A percentile compares a stretch with the other conserved stretches of the same genome.
These are phyloP conservation scores for Nakazawaea sp. DNA, from an alignment of 805 yeast genomes.

Conservation along the genomic window DNA sequence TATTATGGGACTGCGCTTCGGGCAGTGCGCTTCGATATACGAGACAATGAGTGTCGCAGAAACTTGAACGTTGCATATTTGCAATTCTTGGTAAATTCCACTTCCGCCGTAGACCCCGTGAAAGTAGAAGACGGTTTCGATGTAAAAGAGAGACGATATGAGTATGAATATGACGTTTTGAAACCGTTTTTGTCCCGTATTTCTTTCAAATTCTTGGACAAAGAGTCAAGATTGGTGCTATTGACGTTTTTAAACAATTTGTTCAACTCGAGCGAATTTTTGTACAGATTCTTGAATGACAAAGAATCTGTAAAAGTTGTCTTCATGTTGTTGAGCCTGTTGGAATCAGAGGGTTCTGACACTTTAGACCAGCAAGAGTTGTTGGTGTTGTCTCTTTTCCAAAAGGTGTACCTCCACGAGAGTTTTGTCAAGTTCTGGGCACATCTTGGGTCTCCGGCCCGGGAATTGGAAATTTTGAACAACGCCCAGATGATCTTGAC, in stretches of 20 bases:
- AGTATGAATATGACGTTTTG: slow-evolving; percentile 1
- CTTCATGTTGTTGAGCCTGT: not conserved
- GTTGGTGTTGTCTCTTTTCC: slow-evolving; percentile 18
- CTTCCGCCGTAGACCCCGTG: slow-evolving; percentile 4
- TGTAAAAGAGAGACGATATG: slow-evolving; percentile 2
- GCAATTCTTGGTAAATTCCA: slow-evolving; percentile 10
- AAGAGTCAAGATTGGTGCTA: not conserved
- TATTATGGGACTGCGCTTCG: not conserved
- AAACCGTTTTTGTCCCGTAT: not conserved
- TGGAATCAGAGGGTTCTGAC: not conserved
- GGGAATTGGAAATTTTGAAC: slow-evolving; percentile 16
- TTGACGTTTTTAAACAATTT: slow-evolving; percentile 9
- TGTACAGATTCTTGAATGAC: slow-evolving; percentile 14
- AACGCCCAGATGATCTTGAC: slow-evolving; percentile 29
- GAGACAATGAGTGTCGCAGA: not conserved
- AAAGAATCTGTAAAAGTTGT: slow-evolving; percentile 2
- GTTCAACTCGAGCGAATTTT: slow-evolving; percentile 13
- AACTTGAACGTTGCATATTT: slow-evolving; percentile 5
- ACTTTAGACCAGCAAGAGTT: slow-evolving; percentile 13
- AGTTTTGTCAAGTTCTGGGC: slow-evolving; percentile 22
- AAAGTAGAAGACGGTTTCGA: slow-evolving; percentile 9
- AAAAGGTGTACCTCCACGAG: slow-evolving; percentile 23
- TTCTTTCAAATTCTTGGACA: not conserved
- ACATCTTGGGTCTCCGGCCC: slow-evolving; percentile 3
- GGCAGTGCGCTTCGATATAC: too few species aligned